Evolutionary conservation across 495 filamentous ascomycete species (phyloP), one percentile per base, ranked within the genome.

Genomic region (Lasiosphaeria miniovina): DNA sequence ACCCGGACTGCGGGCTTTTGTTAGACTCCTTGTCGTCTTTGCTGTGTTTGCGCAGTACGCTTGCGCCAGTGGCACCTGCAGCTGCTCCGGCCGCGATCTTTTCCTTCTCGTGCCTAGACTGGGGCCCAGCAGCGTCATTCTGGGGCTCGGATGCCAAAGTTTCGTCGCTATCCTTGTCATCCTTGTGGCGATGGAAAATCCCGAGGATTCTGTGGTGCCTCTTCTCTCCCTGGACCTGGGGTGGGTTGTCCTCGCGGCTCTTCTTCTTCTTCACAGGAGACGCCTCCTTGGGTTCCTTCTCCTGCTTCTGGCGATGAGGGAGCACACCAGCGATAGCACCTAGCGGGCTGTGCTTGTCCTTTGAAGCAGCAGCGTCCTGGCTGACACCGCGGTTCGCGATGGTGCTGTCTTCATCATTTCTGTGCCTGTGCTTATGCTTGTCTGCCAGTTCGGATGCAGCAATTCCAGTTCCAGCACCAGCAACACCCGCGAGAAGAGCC

Each of bases 181-280:
- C 65, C 55, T 74, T 72, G 50, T 65, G 57, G 15, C 69, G 60
- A 36, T 68, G 63, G 65, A 76, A 76, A 24, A 75, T 55, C 41
- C 67, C 57, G 10, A 65, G 55, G 6, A 75, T 57, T 24, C 53
- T 52, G 35, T 61, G 54, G 3, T 56, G 36, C 46, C 53, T 58
- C 38, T 15, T 40, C 1, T 61, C 57, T 1, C 24, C 24, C 24
- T 24, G 24, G 24, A 2, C 24, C 36, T 55, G 48, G 41, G 56
- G 43, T 9, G 52, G 10, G 31, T 31, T 24, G 1, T 59, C 57
- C 12, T 53, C 24, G 32, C 32, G 10, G 45, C 51, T 58, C 33
- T 51, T 38, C 48, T 58, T 58, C n/a, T 32, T 51, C 48, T 17
- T 34, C 5, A 32, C 7, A 3, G 15, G 31, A 46, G 43, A 41